These are phyloP conservation scores for Fistulinella staudtii DNA, from an alignment of 1,284 basidiomycete genomes.

Conservation along the genomic window DNA sequence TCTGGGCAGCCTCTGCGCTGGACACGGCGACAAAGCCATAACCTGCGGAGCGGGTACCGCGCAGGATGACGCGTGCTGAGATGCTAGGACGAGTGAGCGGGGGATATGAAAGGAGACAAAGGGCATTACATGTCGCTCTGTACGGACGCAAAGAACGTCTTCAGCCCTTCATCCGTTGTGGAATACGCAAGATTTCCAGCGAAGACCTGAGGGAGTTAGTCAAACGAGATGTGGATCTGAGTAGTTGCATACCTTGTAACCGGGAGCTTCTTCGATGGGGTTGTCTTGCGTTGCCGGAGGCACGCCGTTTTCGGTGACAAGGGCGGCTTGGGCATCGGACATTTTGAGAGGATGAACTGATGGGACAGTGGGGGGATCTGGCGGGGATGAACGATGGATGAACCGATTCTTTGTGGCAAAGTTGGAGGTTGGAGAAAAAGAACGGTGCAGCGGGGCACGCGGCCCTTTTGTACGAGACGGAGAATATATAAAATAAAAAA, in stretches of 20 bases:
- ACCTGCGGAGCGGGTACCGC: constrained; percentile 78
- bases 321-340: constrained; percentile 83
- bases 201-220: constrained; percentile 58
- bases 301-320: constrained; percentile 74
- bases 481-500: not conserved
- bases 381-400: constrained; percentile 51
- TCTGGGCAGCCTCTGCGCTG: constrained; percentile 77
- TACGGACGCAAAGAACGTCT: constrained; percentile 82
- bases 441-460: constrained; percentile 22
- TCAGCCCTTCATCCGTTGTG: constrained; percentile 86
- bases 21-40: constrained; percentile 89
- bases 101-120: constrained; percentile 8
- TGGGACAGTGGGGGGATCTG: constrained; percentile 55
- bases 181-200: constrained; percentile 85
- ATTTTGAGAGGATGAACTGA: constrained; percentile 54
- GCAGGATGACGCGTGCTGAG: constrained; percentile 77
- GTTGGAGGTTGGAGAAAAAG: constrained; percentile 69
- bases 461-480: constrained; percentile 16
- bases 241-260: constrained; percentile 58
- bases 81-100: constrained; percentile 43
- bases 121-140: constrained; percentile 73
- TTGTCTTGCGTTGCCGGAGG: constrained; percentile 67
- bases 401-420: constrained; percentile 78
- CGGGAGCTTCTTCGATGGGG: constrained; percentile 62
- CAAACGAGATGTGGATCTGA: constrained; percentile 16